A percentile compares a stretch with the other conserved stretches of the same genome.
Evolutionary conservation across 805 yeast species (phyloP).

Genomic region (Metschnikowia similis): DNA sequence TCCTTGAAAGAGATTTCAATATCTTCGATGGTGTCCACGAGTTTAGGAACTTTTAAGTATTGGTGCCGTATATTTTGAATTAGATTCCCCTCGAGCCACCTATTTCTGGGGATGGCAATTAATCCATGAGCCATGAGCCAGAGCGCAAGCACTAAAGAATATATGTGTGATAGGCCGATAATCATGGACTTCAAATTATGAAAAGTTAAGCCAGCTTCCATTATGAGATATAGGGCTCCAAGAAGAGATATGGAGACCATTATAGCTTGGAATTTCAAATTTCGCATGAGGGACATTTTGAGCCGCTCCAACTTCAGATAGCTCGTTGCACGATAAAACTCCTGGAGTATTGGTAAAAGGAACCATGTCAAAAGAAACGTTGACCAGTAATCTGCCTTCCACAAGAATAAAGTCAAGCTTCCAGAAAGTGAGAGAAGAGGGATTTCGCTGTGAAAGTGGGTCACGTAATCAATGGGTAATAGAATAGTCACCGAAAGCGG

Average conservation of each 20-base stretch:
- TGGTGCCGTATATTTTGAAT: constrained; percentile 26
- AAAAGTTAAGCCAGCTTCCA: constrained; percentile 50
- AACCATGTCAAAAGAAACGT: constrained; percentile 80
- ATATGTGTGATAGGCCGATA: constrained; percentile 73
- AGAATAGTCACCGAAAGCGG: constrained; percentile 73
- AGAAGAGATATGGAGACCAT: constrained; percentile 49
- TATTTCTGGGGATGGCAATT: constrained; percentile 57
- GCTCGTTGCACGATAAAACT: constrained; percentile 68
- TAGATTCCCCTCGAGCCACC: constrained; percentile 34
- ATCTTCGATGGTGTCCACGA: constrained; percentile 61
- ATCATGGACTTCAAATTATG: constrained; percentile 59
- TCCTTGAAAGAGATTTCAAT: constrained; percentile 60
- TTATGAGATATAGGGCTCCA: constrained; percentile 57
- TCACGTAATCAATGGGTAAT: constrained; percentile 70
- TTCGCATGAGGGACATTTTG: constrained; percentile 52
- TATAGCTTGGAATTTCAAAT: constrained; percentile 57
- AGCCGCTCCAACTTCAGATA: constrained; percentile 44
- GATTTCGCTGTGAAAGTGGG: constrained; percentile 39
- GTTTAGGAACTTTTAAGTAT: constrained; percentile 53
- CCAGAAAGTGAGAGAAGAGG: constrained; percentile 31
- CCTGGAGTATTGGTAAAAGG: constrained; percentile 66
- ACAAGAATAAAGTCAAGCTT: constrained; percentile 41
- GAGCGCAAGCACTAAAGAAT: constrained; percentile 66
- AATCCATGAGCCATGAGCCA: constrained; percentile 87
- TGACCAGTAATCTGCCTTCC: constrained; percentile 78